Percentiles rank a stretch among this genome's conserved stretches.
phyloP scores from a whole-genome alignment of 768 basidiomycete species.

The Trametes cingulata region DNA sequence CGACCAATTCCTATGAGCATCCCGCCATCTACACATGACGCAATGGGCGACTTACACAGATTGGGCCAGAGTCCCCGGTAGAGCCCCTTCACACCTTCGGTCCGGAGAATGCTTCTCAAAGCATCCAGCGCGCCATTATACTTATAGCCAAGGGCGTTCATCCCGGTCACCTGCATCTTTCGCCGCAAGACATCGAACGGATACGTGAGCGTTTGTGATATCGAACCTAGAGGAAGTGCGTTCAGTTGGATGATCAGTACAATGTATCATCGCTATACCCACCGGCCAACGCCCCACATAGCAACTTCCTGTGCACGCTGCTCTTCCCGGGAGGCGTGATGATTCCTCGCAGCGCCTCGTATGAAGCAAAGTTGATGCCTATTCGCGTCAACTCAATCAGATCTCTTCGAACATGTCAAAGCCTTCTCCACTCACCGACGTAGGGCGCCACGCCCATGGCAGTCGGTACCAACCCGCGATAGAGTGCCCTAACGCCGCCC shows the following conservation, averaged over 20 bases:
- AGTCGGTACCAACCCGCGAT: constrained; percentile 83
- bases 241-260: constrained; percentile 7
- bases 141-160: constrained; percentile 60
- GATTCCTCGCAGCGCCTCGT: constrained; percentile 76
- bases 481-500: constrained; percentile 84
- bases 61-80: constrained; percentile 92
- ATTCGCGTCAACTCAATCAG: background rate
- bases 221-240: constrained; percentile 55
- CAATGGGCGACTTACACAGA: constrained; percentile 56
- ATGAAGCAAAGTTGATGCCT: constrained; percentile 91
- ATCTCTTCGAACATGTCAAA: background rate
- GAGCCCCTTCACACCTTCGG: constrained; percentile 75
- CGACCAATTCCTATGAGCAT: constrained; percentile 7
- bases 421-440: constrained; percentile 40
- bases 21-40: constrained; percentile 9
- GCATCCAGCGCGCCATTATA: constrained; percentile 86
- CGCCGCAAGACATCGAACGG: constrained; percentile 93
- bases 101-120: constrained; percentile 60
- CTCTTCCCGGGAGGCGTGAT: constrained; percentile 83
- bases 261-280: constrained; percentile 25
- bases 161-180: constrained; percentile 93
- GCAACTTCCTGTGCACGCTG: constrained; percentile 65
- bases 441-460: constrained; percentile 90
- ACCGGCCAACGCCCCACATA: constrained; percentile 88
- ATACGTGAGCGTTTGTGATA: constrained; percentile 93